phyloP scores from a whole-genome alignment of 352 stramenopile species.

The Aphanomyces euteiches region DNA sequence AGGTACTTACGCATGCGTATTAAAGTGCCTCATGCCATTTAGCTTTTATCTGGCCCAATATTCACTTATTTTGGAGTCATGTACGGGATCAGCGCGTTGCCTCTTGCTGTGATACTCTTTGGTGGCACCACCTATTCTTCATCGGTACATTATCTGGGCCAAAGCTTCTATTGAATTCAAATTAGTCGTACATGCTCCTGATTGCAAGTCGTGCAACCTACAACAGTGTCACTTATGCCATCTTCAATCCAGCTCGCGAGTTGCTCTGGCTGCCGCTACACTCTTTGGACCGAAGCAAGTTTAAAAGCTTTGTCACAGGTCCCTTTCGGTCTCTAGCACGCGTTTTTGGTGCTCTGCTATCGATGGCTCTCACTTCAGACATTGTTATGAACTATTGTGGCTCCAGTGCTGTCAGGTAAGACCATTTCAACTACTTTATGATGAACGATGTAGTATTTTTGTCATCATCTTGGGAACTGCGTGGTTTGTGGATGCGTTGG shows the following conservation, averaged over 20 bases:
- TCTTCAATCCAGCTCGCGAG: slow-evolving; percentile 83
- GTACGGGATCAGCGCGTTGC: slow-evolving; percentile 73
- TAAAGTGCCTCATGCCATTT: background rate
- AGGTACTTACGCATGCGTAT: slow-evolving; percentile 29
- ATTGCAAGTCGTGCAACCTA: slow-evolving; percentile 72
- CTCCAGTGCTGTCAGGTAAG: slow-evolving; percentile 53
- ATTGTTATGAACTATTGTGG: slow-evolving; percentile 49
- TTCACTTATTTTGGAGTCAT: slow-evolving; percentile 85
- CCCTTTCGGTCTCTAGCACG: slow-evolving; percentile 75
- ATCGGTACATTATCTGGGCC: slow-evolving; percentile 36
- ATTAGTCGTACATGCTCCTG: slow-evolving; percentile 32
- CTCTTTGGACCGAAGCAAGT: slow-evolving; percentile 54
- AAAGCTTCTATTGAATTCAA: no score
- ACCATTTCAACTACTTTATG: background rate
- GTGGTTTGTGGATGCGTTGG: slow-evolving; percentile 69
- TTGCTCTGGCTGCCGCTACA: slow-evolving; percentile 84
- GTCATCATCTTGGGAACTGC: slow-evolving; percentile 58
- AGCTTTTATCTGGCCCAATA: slow-evolving; percentile 61
- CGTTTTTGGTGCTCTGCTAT: slow-evolving; percentile 68
- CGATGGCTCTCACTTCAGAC: slow-evolving; percentile 59
- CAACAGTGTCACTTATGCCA: slow-evolving; percentile 69
- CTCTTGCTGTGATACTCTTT: slow-evolving; percentile 69
- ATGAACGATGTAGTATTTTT: slow-evolving; percentile 38
- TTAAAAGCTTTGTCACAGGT: slow-evolving; percentile 77
- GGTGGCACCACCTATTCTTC: slow-evolving; percentile 56